These are phyloP conservation scores for Ogataea populi-albae DNA, from an alignment of 805 yeast genomes.

Conservation along the genomic window DNA sequence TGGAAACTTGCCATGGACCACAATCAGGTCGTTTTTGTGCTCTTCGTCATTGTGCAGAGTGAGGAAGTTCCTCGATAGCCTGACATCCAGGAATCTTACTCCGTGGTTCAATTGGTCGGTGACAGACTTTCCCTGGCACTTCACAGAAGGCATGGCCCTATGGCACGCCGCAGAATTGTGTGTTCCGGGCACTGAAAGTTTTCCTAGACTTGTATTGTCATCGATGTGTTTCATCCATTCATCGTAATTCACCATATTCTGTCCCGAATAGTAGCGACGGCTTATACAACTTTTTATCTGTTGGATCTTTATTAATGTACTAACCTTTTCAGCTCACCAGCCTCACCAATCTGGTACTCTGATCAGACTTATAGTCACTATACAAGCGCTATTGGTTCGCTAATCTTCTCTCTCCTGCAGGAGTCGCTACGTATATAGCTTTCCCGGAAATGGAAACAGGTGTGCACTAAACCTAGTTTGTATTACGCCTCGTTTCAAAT, in stretches of 20 bases:
- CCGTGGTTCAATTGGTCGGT: conserved; percentile 66
- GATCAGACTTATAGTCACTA: too few species aligned
- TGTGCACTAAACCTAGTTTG: too few species aligned
- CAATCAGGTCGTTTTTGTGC: conserved; percentile 51
- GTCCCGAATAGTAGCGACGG: too few species aligned
- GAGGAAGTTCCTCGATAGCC: conserved; percentile 58
- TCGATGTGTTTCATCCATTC: conserved; percentile 53
- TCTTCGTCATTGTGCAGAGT: conserved; percentile 38
- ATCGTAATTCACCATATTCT: conserved; percentile 21
- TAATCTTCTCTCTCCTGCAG: too few species aligned
- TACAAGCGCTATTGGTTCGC: too few species aligned
- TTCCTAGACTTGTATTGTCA: conserved; percentile 50
- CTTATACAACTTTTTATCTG: too few species aligned
- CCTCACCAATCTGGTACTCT: too few species aligned
- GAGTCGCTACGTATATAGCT: too few species aligned
- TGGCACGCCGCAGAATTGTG: conserved; percentile 77
- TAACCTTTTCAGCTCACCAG: too few species aligned
- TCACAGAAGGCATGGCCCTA: conserved; percentile 68
- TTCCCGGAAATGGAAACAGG: too few species aligned
- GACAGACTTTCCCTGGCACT: conserved; percentile 65
- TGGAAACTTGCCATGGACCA: conserved; percentile 75
- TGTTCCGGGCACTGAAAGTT: conserved; percentile 76
- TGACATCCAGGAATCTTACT: conserved; percentile 69
- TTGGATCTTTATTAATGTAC: too few species aligned
- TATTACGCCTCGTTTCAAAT: too few species aligned